These are phyloP conservation scores for Schizonepeta tenuifolia DNA, from an alignment of 257 asterid genomes.

Conservation along the genomic window DNA sequence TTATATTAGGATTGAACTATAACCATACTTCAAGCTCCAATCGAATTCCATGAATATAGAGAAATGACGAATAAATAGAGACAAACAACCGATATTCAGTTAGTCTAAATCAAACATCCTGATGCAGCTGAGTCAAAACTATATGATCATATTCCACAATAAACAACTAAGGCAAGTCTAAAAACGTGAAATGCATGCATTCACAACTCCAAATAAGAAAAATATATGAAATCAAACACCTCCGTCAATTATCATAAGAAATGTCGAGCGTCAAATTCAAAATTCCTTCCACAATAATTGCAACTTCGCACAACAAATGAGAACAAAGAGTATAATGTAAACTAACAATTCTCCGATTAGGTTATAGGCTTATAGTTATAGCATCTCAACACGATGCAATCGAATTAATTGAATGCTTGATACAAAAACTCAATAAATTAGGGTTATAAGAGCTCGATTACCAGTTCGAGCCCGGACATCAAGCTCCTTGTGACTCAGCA, in stretches of 20 bases:
- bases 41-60: background rate
- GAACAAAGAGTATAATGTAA: slow-evolving; percentile 4
- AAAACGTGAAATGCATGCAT: background rate
- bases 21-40: slow-evolving; percentile 8
- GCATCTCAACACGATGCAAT: slow-evolving; percentile 1
- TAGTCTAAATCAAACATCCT: background rate
- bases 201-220: slow-evolving; percentile 2
- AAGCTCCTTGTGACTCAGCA: slow-evolving; percentile 64
- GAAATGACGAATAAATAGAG: background rate
- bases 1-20: background rate
- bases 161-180: background rate
- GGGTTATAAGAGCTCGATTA: slow-evolving; percentile 37
- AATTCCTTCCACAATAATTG: slow-evolving; percentile 22
- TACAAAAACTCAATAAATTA: slow-evolving; percentile 21
- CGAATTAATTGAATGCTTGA: background rate
- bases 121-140: slow-evolving; percentile 11
- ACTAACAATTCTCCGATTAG: background rate
- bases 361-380: background rate
- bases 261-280: background rate
- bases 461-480: slow-evolving; percentile 64
- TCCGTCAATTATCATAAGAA: background rate
- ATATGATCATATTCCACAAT: background rate
- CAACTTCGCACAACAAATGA: background rate
- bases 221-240: background rate
- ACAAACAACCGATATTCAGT: background rate